These are phyloP conservation scores for Aspergillus tubingensis DNA, from an alignment of 2,329 filamentous ascomycete species.

Conservation along the genomic window DNA sequence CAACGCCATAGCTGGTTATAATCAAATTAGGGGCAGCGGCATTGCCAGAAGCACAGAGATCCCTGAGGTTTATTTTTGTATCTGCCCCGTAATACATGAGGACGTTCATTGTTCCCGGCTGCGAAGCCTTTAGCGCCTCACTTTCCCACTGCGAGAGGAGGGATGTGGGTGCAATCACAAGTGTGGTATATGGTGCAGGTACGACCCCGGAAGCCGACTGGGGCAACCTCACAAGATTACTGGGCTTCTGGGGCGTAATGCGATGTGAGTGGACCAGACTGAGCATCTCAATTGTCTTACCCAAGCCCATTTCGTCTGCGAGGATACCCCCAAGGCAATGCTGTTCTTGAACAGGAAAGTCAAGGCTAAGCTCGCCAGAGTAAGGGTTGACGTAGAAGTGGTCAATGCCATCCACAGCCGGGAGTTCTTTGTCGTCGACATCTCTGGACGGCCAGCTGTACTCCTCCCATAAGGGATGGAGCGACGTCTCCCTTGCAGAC, in stretches of 20 bases:
- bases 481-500: conserved; percentile 71
- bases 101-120: conserved; percentile 75
- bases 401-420: conserved; percentile 63
- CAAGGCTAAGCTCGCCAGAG: conserved; percentile 85
- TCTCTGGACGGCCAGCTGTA: conserved; percentile 88
- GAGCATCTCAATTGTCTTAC: conserved; percentile 98
- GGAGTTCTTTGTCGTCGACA: conserved; percentile 76
- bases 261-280: conserved; percentile 85
- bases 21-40: conserved; percentile 82
- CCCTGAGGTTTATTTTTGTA: conserved; percentile 75
- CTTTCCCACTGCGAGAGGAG: conserved; percentile 96
- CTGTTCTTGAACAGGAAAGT: conserved; percentile 92
- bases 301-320: conserved; percentile 94
- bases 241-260: conserved; percentile 56
- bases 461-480: conserved; percentile 98
- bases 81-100: conserved; percentile 92
- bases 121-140: conserved; percentile 88
- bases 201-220: conserved; percentile 60
- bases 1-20: conserved; percentile 90
- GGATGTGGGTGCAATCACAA: conserved; percentile 97
- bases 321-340: conserved; percentile 91
- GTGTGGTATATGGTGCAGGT: conserved; percentile 79
- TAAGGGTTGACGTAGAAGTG: conserved; percentile 97
- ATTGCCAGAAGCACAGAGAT: conserved; percentile 75
- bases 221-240: conserved; percentile 64